Evolutionary conservation across 2,329 filamentous ascomycete genomes (phyloP).

Genomic region (Aspergillus calidoustus): DNA sequence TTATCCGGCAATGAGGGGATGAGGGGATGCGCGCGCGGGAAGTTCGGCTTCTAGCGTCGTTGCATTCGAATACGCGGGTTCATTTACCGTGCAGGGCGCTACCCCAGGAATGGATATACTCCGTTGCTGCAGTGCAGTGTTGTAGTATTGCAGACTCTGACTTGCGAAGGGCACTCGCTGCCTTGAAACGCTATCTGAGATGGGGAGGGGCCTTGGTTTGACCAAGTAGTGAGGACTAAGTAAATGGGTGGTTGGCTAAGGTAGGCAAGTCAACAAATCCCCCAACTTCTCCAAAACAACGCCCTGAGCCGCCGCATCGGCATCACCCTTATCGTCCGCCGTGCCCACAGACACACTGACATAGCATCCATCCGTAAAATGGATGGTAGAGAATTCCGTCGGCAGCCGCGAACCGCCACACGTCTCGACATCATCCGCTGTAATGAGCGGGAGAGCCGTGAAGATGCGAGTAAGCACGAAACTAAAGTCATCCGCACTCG

Average conservation of each 20-base stretch:
- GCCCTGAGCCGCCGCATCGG: slow-evolving; percentile 55
- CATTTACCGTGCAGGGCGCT: neutral
- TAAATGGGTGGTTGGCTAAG: slow-evolving; percentile 26
- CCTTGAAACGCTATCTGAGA: too few species aligned
- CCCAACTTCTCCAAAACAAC: slow-evolving; percentile 58
- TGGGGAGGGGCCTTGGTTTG: too few species aligned
- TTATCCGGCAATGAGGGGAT: neutral
- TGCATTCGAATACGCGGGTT: neutral
- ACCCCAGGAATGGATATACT: neutral
- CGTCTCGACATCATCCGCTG: slow-evolving; percentile 57
- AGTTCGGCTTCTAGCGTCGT: neutral
- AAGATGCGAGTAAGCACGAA: slow-evolving; percentile 69
- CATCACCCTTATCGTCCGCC: slow-evolving; percentile 65
- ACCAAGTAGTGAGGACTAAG: neutral
- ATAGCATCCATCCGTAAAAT: slow-evolving; percentile 58
- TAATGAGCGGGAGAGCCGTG: slow-evolving; percentile 44
- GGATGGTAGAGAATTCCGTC: slow-evolving; percentile 60
- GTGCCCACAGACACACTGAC: slow-evolving; percentile 67
- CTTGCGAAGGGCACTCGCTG: too few species aligned
- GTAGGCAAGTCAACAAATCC: slow-evolving; percentile 54
- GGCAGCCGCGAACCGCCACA: slow-evolving; percentile 63
- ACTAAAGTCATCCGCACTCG: slow-evolving; percentile 58
- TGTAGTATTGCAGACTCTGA: neutral
- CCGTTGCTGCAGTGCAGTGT: neutral
- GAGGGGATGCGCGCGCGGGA: too few species aligned